Percentiles rank a stretch among this genome's conserved stretches.
These are phyloP conservation scores for Tulasnella sp. DNA, from an alignment of 768 basidiomycete species.

Conservation along the genomic window DNA sequence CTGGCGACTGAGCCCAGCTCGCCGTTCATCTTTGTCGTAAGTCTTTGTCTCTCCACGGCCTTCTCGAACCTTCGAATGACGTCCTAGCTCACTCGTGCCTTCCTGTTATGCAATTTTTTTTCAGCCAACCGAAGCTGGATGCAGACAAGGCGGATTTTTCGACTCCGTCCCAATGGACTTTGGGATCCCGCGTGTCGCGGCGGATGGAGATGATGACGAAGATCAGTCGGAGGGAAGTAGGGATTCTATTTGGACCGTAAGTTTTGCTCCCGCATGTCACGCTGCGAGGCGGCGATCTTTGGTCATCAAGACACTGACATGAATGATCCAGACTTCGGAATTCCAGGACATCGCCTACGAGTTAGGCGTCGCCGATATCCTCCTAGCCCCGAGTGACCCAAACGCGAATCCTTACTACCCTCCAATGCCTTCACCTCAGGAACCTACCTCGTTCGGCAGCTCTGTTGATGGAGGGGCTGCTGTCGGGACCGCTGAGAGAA, in stretches of 20 bases:
- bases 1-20: constrained; percentile 4
- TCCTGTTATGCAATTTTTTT: not conserved
- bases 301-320: not conserved
- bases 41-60: not conserved
- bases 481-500: not conserved
- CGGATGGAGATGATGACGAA: not conserved
- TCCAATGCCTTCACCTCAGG: not conserved
- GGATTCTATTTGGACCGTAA: not conserved
- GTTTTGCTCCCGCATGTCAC: not conserved
- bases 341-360: constrained; percentile 3
- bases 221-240: not conserved
- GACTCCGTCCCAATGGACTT: not conserved
- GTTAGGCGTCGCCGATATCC: constrained; percentile 7
- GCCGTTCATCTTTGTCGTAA: not conserved
- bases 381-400: constrained; percentile 7
- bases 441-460: not conserved
- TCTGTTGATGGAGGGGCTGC: not conserved
- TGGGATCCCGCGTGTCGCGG: not conserved
- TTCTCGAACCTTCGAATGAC: not conserved
- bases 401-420: constrained; percentile 1
- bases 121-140: constrained; percentile 6
- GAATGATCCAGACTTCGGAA: not conserved
- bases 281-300: not conserved
- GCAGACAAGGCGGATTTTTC: constrained; percentile 10
- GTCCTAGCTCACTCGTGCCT: not conserved